A percentile compares a stretch with the other conserved stretches of the same genome.
Conservation (phyloP, 1,284 basidiomycete species). For the Irpex sp. region DNA sequence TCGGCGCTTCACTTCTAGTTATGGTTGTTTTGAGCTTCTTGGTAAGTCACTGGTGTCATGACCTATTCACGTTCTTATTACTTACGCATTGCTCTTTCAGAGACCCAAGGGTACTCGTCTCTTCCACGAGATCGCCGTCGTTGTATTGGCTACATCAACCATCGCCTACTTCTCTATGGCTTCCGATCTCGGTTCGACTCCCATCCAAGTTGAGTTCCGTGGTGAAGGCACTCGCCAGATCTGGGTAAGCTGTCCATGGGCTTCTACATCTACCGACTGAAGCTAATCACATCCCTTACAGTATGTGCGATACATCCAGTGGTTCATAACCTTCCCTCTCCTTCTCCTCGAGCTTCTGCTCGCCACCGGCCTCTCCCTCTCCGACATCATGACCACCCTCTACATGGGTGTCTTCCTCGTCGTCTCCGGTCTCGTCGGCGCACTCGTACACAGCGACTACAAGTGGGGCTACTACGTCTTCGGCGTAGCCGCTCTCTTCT, state of each 20-base stretch:
- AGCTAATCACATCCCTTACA: constrained; percentile 13
- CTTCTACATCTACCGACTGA: not conserved
- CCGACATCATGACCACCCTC: constrained; percentile 47
- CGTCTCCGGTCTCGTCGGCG: constrained; percentile 47
- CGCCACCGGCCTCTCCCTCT: constrained; percentile 47
- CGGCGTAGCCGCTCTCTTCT: constrained; percentile 42
- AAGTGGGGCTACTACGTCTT: constrained; percentile 51
- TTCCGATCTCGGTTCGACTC: constrained; percentile 53
- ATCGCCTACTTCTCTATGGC: constrained; percentile 57
- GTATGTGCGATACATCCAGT: constrained; percentile 54
- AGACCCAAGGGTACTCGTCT: constrained; percentile 38
- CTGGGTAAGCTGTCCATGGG: constrained; percentile 39
- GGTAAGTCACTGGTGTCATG: constrained; percentile 17
- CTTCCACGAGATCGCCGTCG: constrained; percentile 45
- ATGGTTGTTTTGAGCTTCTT: constrained; percentile 31
- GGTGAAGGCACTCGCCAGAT: constrained; percentile 42
- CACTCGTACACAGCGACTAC: constrained; percentile 45
- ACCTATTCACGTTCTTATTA: not conserved
- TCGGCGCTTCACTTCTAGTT: constrained; percentile 34
- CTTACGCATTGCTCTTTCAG: constrained; percentile 16
- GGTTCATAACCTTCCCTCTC: constrained; percentile 55
- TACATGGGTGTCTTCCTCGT: constrained; percentile 53
- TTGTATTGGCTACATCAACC: constrained; percentile 41
- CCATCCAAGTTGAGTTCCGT: constrained; percentile 44
- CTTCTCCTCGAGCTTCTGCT: constrained; percentile 50